A percentile compares a stretch with the other conserved stretches of the same genome.
Conservation (phyloP, 306 rosid genomes). For the Coriaria nepalensis region DNA sequence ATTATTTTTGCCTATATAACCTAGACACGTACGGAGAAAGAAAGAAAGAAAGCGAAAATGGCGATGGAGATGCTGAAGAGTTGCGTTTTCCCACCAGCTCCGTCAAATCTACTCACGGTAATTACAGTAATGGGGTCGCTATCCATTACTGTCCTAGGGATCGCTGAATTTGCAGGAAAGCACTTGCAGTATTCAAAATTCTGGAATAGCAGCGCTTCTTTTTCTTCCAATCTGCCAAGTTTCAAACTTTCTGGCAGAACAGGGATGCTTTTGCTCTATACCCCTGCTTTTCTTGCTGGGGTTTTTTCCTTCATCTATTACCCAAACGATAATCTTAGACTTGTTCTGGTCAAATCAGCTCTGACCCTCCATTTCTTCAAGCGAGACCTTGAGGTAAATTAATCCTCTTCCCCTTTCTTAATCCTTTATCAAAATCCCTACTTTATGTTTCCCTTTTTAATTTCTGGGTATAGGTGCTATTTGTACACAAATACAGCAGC, state of each 20-base stretch:
- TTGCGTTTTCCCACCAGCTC: slow-evolving; percentile 31
- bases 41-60: neutral
- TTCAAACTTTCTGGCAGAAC: slow-evolving; percentile 25
- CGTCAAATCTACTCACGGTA: slow-evolving; percentile 25
- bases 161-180: slow-evolving; percentile 29
- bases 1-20: no score
- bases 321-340: slow-evolving; percentile 26
- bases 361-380: slow-evolving; percentile 52
- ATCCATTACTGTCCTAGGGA: slow-evolving; percentile 13
- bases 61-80: slow-evolving; percentile 7
- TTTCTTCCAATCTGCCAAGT: neutral
- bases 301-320: slow-evolving; percentile 23
- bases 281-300: slow-evolving; percentile 48
- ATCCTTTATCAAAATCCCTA: no score
- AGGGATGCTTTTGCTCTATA: slow-evolving; percentile 47
- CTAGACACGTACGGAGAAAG: no score
- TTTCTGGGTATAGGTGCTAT: slow-evolving; percentile 35
- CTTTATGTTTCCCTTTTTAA: neutral
- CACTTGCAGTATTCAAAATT: slow-evolving; percentile 55
- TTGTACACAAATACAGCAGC: slow-evolving; percentile 59
- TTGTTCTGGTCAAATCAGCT: slow-evolving; percentile 25
- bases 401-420: neutral
- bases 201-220: slow-evolving; percentile 13
- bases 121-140: slow-evolving; percentile 23
- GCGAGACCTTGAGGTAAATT: slow-evolving; percentile 43